phyloP scores from a whole-genome alignment of 805 yeast genomes.

The Candida wancherniae region DNA sequence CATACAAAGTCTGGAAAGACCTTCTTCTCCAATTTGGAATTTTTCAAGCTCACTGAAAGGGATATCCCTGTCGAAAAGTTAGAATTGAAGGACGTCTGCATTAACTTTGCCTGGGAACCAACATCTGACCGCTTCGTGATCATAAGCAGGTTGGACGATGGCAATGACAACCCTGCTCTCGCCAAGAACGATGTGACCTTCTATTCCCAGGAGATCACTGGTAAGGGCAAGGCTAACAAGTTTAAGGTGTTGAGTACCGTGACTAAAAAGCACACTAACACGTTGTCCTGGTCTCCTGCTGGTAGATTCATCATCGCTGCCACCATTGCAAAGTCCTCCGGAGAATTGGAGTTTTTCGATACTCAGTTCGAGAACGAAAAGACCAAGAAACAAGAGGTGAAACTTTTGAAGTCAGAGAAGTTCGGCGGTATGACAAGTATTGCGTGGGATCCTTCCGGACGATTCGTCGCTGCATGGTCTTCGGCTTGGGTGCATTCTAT shows the following conservation, averaged over 20 bases:
- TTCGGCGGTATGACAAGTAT: constrained; percentile 77
- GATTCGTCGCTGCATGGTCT: constrained; percentile 85
- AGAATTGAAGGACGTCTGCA: constrained; percentile 84
- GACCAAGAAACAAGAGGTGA: constrained; percentile 44
- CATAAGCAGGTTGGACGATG: constrained; percentile 59
- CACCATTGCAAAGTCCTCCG: constrained; percentile 44
- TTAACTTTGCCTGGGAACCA: constrained; percentile 96
- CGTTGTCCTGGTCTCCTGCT: constrained; percentile 83
- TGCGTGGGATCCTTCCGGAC: constrained; percentile 95
- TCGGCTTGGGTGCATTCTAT: constrained; percentile 77
- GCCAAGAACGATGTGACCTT: constrained; percentile 66
- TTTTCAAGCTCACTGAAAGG: constrained; percentile 80
- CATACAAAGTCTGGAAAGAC: constrained; percentile 95
- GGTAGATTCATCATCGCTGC: constrained; percentile 76
- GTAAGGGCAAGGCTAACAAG: constrained; percentile 44
- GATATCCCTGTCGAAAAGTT: constrained; percentile 92
- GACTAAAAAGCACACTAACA: constrained; percentile 62
- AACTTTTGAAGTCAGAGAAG: constrained; percentile 57
- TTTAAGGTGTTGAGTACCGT: constrained; percentile 60
- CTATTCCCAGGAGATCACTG: constrained; percentile 67
- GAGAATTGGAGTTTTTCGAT: constrained; percentile 83
- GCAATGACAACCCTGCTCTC: constrained; percentile 57
- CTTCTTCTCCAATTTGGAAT: constrained; percentile 83
- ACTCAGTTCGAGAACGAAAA: constrained; percentile 73
- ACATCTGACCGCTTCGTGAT: constrained; percentile 79